These are phyloP conservation scores for Primulina tabacum DNA, from an alignment of 257 asterid species.

Conservation along the genomic window DNA sequence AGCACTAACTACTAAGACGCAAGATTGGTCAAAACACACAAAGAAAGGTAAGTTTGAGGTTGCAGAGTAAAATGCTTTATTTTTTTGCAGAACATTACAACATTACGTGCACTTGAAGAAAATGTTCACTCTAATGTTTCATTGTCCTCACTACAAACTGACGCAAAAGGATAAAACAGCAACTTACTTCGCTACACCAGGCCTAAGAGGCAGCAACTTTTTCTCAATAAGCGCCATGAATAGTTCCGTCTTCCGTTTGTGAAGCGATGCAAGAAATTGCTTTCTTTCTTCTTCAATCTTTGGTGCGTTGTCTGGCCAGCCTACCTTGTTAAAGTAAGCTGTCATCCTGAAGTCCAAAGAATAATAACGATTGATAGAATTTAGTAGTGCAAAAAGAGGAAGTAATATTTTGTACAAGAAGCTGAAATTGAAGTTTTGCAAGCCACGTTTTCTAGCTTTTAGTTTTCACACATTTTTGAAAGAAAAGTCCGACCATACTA, in stretches of 20 bases:
- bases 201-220: conserved; percentile 87
- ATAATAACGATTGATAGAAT: conserved; percentile 2
- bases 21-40: neutral
- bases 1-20: neutral
- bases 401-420: neutral
- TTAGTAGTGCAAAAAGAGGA: neutral
- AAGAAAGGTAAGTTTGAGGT: neutral
- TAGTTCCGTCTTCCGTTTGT: conserved; percentile 80
- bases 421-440: neutral
- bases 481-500: neutral
- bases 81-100: neutral
- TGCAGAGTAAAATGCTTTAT: neutral
- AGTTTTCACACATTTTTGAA: neutral
- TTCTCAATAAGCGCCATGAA: conserved; percentile 92
- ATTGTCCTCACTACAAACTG: neutral
- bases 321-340: conserved; percentile 84
- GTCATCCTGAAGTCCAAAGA: conserved; percentile 66
- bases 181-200: conserved; percentile 89
- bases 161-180: neutral
- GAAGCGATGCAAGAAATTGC: conserved; percentile 79
- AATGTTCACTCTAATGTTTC: neutral
- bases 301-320: conserved; percentile 97
- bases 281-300: conserved; percentile 75
- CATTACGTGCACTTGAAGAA: neutral
- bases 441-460: neutral